These are phyloP conservation scores for Intubia oerlemansii DNA, from an alignment of 2,329 filamentous ascomycete species.

Conservation along the genomic window DNA sequence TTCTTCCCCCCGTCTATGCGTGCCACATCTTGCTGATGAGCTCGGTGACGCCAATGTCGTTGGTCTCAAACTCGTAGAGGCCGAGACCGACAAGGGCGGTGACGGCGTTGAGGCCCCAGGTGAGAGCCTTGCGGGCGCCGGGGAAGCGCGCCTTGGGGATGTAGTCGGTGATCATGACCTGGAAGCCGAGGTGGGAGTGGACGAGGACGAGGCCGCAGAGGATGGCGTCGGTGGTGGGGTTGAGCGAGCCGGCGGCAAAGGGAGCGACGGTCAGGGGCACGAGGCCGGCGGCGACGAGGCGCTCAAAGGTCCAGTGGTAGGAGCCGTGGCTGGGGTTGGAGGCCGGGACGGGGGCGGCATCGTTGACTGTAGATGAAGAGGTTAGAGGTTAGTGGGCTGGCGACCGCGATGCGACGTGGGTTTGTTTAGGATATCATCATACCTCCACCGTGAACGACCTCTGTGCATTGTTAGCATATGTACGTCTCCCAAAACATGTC, in stretches of 20 bases:
- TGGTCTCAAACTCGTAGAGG: constrained; percentile 97
- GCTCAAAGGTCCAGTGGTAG: constrained; percentile 98
- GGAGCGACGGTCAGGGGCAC: constrained; percentile 76
- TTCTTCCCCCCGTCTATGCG: no score
- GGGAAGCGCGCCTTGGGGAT: constrained; percentile 54
- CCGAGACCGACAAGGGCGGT: constrained; percentile 71
- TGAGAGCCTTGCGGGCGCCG: constrained; percentile 39
- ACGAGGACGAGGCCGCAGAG: constrained; percentile 68
- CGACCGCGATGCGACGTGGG: no score
- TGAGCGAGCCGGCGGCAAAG: constrained; percentile 78
- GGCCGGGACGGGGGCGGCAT: constrained; percentile 54
- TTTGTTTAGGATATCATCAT: constrained; percentile 15
- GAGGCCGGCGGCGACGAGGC: constrained; percentile 57
- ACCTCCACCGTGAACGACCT: constrained; percentile 57
- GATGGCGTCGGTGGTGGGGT: constrained; percentile 70
- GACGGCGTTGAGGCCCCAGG: constrained; percentile 58
- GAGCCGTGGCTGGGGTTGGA: constrained; percentile 65
- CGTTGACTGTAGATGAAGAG: constrained; percentile 43
- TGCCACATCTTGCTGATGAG: constrained; percentile 76
- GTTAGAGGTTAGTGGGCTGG: not conserved
- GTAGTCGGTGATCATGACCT: constrained; percentile 82
- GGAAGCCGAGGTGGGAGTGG: constrained; percentile 91
- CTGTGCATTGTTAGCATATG: constrained; percentile 18
- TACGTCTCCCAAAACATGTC: no score
- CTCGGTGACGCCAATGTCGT: constrained; percentile 88